These are phyloP conservation scores for Cercospora sp. DNA, from an alignment of 2,329 filamentous ascomycete genomes.

Conservation along the genomic window DNA sequence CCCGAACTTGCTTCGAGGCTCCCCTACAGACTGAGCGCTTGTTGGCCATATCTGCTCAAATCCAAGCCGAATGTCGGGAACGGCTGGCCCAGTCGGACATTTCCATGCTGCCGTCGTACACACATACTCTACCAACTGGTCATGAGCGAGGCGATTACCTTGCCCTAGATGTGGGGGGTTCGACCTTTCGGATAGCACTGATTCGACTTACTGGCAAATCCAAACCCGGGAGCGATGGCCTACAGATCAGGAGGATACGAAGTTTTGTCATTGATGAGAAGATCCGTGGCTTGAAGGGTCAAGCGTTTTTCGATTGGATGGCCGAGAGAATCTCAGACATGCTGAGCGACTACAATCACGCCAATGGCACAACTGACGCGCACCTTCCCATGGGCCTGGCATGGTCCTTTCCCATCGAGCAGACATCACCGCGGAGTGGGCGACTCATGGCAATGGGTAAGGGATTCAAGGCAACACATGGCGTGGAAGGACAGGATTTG, in stretches of 20 bases:
- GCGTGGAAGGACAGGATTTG: conserved; percentile 60
- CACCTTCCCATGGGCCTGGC: conserved; percentile 61
- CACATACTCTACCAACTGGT: conserved; percentile 61
- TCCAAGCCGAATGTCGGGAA: conserved; percentile 56
- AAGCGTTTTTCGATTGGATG: conserved; percentile 68
- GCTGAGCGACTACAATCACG: conserved; percentile 48
- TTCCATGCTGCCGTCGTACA: conserved; percentile 67
- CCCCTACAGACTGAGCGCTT: conserved; percentile 46
- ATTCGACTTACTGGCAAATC: conserved; percentile 54
- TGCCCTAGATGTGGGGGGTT: conserved; percentile 66
- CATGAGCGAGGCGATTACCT: conserved; percentile 61
- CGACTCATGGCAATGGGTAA: conserved; percentile 65
- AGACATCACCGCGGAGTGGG: conserved; percentile 61
- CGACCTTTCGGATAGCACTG: conserved; percentile 63
- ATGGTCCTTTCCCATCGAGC: conserved; percentile 68
- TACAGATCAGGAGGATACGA: conserved; percentile 58
- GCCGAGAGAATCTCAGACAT: conserved; percentile 59
- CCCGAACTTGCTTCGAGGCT: conserved; percentile 47
- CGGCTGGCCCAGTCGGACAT: conserved; percentile 58
- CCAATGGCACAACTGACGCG: conserved; percentile 35
- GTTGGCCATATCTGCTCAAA: conserved; percentile 47
- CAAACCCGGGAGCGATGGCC: conserved; percentile 39
- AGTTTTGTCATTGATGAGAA: conserved; percentile 58
- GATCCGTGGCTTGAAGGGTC: conserved; percentile 57
- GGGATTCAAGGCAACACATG: conserved; percentile 62